These are phyloP conservation scores for Dichotomocladium elegans DNA, from an alignment of 371 early-diverging fungal genomes.

Conservation along the genomic window DNA sequence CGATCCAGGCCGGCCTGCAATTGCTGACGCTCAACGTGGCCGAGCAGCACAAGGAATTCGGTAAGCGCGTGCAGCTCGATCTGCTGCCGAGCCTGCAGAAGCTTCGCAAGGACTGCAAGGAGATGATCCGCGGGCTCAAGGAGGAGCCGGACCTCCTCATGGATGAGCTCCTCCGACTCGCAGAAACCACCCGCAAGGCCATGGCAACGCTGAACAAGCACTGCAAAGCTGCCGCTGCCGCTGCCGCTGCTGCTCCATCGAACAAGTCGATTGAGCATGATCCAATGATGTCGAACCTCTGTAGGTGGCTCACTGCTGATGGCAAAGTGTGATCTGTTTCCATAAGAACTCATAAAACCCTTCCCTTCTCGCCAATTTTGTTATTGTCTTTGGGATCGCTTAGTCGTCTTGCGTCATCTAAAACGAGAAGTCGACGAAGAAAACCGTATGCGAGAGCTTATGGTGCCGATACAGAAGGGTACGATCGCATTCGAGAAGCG, in stretches of 20 bases:
- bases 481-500: slow-evolving; percentile 22
- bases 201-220: slow-evolving; percentile 26
- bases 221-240: slow-evolving; percentile 25
- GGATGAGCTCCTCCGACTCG: slow-evolving; percentile 34
- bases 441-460: slow-evolving; percentile 29
- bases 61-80: slow-evolving; percentile 15
- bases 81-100: slow-evolving; percentile 19
- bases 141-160: slow-evolving; percentile 17
- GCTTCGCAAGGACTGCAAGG: slow-evolving; percentile 28
- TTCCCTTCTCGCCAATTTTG: not conserved
- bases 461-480: slow-evolving; percentile 35
- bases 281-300: slow-evolving; percentile 37
- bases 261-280: slow-evolving; percentile 28
- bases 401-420: slow-evolving; percentile 37
- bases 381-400: not conserved
- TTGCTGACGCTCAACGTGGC: slow-evolving; percentile 23
- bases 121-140: slow-evolving; percentile 27
- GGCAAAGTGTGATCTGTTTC: not conserved
- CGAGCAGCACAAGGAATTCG: slow-evolving; percentile 27
- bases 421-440: slow-evolving; percentile 43
- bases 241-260: no score
- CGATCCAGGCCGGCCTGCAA: slow-evolving; percentile 22
- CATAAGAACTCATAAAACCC: no score
- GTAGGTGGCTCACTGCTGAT: slow-evolving; percentile 31
- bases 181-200: slow-evolving; percentile 33